Base-by-base conservation (phyloP, 371 early-diverging fungal genomes). In the Syncephalis plumigaleata region DNA sequence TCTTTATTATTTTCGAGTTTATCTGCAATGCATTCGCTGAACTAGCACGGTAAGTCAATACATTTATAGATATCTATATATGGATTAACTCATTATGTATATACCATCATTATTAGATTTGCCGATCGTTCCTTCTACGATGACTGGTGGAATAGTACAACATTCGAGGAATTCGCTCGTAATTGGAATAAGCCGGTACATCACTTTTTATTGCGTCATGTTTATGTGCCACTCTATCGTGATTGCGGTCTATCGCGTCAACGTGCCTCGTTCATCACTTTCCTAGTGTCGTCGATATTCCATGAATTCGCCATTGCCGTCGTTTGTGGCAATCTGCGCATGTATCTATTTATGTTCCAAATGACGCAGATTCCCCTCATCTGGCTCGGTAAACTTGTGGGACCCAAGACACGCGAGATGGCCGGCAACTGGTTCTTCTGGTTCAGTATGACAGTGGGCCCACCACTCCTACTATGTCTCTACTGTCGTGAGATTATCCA, bases 131-230 rank as follows among this genome's bases (percentile, higher is more conserved):
- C 83, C 54, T 96, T 97, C 67, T 98, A 96, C 66, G 91, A 88
- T 49, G 91, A 94, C 61, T 98, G 97, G 96, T 98, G 98, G 98
- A 98, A 98, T 63, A 68, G 75, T 52, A 61, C 74, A n/a, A 79
- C 82, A 0, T 89, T 84, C 53, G 91, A 85, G 52, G 95, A 94
- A 60, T 98, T 88, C 67, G 90, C 95, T 39, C 78, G 92, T 44
- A 86, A 91, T 56, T 98, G 99, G 99, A 98, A 98, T 66, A 86
- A 81, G 51, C 94, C 91, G 1, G 99, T 97, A 22, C 92, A 98
- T 58, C 75, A 85, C 38, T 97, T 95, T 67, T 65, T 96, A 27
- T 74, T 91, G 26, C 77, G 91, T 44, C 94, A 97, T 61, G 81
- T 95, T 3, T 95, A 95, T 65, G 70, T 75, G 11, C 79, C 83